A percentile compares a stretch with the other conserved stretches of the same genome.
phyloP scores from a whole-genome alignment of 2,329 filamentous ascomycete species.

The Catunica adiposa region DNA sequence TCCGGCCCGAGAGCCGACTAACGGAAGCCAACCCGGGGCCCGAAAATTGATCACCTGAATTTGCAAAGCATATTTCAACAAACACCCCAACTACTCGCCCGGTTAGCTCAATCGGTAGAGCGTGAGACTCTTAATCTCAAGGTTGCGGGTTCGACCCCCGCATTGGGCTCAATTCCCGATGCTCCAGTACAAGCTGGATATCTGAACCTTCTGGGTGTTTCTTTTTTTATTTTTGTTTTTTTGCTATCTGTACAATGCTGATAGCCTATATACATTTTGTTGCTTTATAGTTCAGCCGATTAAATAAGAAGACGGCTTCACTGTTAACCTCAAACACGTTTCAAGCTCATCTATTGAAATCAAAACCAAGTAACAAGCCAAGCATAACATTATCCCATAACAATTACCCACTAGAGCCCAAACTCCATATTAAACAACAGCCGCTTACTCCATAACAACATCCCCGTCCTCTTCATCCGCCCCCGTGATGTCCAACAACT shows the following conservation, averaged over 20 bases:
- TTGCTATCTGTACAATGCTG: no score
- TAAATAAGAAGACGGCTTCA: no score
- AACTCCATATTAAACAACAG: conserved; percentile 2
- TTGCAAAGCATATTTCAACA: no score
- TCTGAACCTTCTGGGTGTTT: conserved; percentile 7
- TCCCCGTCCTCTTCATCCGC: conserved; percentile 24
- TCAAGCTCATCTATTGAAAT: no score
- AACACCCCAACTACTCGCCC: conserved; percentile 21
- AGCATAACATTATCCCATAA: neutral
- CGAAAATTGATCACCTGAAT: no score
- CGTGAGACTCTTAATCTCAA: conserved; percentile 50
- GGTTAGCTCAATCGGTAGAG: conserved; percentile 57
- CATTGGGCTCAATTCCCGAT: conserved; percentile 17
- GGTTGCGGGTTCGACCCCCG: conserved; percentile 27
- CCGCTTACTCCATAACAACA: neutral
- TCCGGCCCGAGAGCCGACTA: no score
- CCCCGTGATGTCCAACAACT: conserved; percentile 50
- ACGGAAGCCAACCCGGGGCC: no score
- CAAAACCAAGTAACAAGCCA: neutral
- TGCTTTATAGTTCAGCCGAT: neutral
- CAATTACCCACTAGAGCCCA: neutral
- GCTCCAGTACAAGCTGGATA: conserved; percentile 13
- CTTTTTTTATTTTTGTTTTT: neutral
- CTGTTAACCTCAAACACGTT: no score
- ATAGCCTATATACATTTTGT: neutral